phyloP scores from a whole-genome alignment of 345 rosid genomes.

The Hevea brasiliensis region DNA sequence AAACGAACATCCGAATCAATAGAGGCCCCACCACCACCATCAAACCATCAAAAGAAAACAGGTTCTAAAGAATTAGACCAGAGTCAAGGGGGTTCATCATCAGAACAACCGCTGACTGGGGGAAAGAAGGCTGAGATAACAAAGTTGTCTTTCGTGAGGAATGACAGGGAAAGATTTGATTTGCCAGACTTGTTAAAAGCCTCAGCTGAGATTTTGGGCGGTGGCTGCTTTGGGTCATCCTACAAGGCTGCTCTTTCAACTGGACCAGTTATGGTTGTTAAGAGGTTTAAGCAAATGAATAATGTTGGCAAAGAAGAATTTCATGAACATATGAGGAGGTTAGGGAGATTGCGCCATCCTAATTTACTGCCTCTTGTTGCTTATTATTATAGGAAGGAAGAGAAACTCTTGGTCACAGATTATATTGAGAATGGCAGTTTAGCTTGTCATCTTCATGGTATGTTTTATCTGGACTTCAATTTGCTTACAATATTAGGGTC shows the following conservation, averaged over 20 bases:
- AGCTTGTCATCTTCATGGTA: conserved; percentile 86
- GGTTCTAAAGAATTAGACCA: conserved; percentile 34
- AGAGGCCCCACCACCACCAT: conserved; percentile 37
- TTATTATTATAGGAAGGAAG: conserved; percentile 80
- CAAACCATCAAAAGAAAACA: conserved; percentile 45
- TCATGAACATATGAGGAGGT: conserved; percentile 75
- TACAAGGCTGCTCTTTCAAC: conserved; percentile 58
- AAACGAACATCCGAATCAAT: conserved; percentile 22
- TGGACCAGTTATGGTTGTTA: conserved; percentile 70
- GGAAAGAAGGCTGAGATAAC: conserved; percentile 38
- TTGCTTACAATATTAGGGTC: too few species aligned
- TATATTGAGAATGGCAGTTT: conserved; percentile 64
- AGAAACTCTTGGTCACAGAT: conserved; percentile 72
- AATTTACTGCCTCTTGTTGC: conserved; percentile 82
- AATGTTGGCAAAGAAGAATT: conserved; percentile 76
- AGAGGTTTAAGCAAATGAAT: conserved; percentile 85
- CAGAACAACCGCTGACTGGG: conserved; percentile 18
- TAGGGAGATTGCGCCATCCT: conserved; percentile 68
- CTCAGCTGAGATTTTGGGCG: conserved; percentile 85
- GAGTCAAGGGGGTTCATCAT: conserved; percentile 14
- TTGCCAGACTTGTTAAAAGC: conserved; percentile 74
- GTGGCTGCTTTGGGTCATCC: conserved; percentile 81
- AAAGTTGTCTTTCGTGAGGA: conserved; percentile 63
- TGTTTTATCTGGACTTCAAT: too few species aligned
- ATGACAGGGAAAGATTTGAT: conserved; percentile 69